Base-by-base conservation (phyloP, 2,329 filamentous ascomycete species). In the Akanthomyces lecanii region DNA sequence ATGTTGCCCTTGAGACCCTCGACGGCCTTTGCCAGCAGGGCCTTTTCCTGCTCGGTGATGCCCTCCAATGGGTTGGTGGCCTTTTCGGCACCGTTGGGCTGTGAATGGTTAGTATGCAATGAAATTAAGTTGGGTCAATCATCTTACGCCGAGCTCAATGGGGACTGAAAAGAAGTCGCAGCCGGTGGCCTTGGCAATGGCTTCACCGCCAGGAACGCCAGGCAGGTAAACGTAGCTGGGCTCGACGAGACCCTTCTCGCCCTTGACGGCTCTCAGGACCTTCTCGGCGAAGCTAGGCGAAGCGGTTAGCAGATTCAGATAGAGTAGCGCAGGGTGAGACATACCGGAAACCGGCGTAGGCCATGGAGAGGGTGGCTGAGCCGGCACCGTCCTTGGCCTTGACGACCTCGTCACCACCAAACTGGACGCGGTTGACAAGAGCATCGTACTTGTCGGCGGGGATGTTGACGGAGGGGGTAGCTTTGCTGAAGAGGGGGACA, bases 331-430 rank as follows among this genome's bases (percentile, higher is more conserved):
- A 23, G 12, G 18, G 16, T 2, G 18, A 47, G 64, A 72, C 83
- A 69, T 79, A 93, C 89, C 92, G 90, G 87, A 88, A 98, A 69
- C 95, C 95, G 69, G 95, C 95, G 76, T 92, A 96, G 65, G 92
- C 92, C 92, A 97, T 97, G 71, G 92, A 96, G 61, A 97, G 85
- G 64, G 92, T 97, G 69, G 92, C 92, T 65, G 91, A 96, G 68
- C 92, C 92, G 74, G 88, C 88, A 72, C 92, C 92, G 69, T 95
- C 90, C 86, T 97, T 97, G 75, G 92, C 92, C 84, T 94, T 88
- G 77, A 97, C 92, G 67, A 97, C 92, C 82, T 97, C 92, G 71
- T 99, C 95, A 83, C 95, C 95, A 76, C 95, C 95, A 71, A 97
- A 98, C 79, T 99, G 95, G 63, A 98, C 91, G 81, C 95, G 92